Evolutionary conservation across 108 stramenopile species (phyloP).

Genomic region (Chaetoceros tenuissimus): DNA sequence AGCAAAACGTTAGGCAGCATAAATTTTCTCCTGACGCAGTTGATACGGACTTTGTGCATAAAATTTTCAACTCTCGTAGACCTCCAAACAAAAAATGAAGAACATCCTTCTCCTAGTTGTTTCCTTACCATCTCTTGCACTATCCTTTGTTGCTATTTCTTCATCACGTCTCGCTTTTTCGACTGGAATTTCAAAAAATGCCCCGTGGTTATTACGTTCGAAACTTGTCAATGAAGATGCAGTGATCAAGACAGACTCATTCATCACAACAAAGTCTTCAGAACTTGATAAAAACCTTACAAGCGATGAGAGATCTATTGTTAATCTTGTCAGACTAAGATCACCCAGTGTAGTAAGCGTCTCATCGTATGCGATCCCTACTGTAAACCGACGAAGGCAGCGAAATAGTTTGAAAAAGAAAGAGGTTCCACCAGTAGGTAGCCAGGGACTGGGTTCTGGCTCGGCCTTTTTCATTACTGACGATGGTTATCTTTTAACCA

Average conservation of each 20-base stretch:
- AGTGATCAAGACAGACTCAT: not conserved
- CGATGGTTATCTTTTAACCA: constrained; percentile 81
- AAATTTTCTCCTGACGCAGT: no score
- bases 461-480: constrained; percentile 65
- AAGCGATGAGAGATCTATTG: constrained; percentile 39
- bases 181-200: no score
- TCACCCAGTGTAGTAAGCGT: constrained; percentile 66
- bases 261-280: not conserved
- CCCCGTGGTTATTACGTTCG: no score
- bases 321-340: constrained; percentile 45
- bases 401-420: not conserved
- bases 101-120: no score
- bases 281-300: constrained; percentile 47
- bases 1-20: no score
- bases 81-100: no score
- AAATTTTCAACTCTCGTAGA: no score
- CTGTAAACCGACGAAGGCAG: not conserved
- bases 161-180: no score
- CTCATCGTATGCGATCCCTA: constrained; percentile 29
- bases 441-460: constrained; percentile 42
- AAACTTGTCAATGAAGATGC: no score
- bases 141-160: no score
- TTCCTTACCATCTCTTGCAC: no score
- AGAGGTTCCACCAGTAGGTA: constrained; percentile 13
- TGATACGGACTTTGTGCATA: no score